phyloP scores from a whole-genome alignment of 257 asterid species.

The Rhazya stricta region DNA sequence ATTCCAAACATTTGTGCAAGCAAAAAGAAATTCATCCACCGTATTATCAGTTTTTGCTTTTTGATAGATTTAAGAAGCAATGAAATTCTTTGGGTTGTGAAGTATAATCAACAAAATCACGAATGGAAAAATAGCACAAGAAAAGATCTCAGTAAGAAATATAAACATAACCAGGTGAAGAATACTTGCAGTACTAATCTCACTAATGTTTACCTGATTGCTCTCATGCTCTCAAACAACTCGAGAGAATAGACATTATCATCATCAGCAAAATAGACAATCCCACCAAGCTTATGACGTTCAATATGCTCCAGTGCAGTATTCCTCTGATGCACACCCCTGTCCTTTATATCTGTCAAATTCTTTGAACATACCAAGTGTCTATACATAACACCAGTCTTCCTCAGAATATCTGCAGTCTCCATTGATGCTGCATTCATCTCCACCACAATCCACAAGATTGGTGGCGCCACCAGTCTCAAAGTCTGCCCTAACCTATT shows the following conservation, averaged over 20 bases:
- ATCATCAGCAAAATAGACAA: constrained; percentile 91
- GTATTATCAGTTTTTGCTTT: background rate
- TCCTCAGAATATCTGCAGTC: constrained; percentile 76
- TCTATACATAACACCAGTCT: constrained; percentile 68
- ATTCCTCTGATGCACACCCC: constrained; percentile 85
- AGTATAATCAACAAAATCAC: background rate
- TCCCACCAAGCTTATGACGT: constrained; percentile 80
- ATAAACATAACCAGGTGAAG: constrained; percentile 5
- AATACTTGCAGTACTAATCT: background rate
- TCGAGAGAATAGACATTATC: constrained; percentile 76
- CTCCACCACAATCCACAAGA: constrained; percentile 96
- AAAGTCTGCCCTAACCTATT: constrained; percentile 79
- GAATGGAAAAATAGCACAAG: background rate
- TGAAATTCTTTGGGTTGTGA: too few species aligned
- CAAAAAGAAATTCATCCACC: background rate
- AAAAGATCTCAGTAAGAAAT: background rate
- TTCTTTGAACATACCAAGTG: constrained; percentile 70
- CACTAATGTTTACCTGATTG: constrained; percentile 50
- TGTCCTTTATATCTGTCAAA: constrained; percentile 60
- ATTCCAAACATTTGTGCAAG: background rate
- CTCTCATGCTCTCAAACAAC: constrained; percentile 69
- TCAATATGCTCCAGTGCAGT: constrained; percentile 86
- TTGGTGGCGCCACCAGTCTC: constrained; percentile 67
- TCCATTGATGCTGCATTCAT: constrained; percentile 65
- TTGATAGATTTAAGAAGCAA: background rate